These are phyloP conservation scores for Cynara cardunculus DNA, from an alignment of 129 eudicot species.

Conservation along the genomic window DNA sequence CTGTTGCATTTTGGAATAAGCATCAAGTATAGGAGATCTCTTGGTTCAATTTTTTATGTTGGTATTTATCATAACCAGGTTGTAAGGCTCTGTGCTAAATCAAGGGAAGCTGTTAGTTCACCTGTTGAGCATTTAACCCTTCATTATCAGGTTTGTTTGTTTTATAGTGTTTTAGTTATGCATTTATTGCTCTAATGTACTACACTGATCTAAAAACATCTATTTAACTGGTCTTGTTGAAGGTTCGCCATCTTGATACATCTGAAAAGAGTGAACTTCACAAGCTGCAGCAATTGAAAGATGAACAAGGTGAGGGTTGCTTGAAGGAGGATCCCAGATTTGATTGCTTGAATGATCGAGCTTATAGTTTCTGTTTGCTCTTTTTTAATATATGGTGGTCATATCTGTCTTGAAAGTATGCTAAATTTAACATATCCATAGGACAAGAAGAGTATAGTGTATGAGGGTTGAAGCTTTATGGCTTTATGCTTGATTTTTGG, in stretches of 20 bases:
- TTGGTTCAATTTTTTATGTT: background rate
- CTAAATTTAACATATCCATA: background rate
- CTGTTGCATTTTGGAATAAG: background rate
- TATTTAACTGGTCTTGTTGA: conserved; percentile 15
- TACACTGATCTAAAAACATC: background rate
- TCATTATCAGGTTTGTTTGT: conserved; percentile 77
- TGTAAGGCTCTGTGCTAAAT: conserved; percentile 93
- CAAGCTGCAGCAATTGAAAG: conserved; percentile 92
- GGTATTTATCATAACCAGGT: conserved; percentile 38
- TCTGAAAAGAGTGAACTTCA: conserved; percentile 97
- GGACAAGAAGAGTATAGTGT: background rate
- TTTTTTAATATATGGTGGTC: background rate
- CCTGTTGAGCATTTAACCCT: conserved; percentile 96
- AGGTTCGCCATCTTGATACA: conserved; percentile 96
- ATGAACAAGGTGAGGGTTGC: conserved; percentile 70
- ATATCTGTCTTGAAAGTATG: background rate
- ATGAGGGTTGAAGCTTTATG: background rate
- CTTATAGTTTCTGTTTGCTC: background rate
- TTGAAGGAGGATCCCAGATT: background rate
- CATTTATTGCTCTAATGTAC: background rate
- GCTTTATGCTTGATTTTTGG: background rate
- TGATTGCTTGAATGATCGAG: background rate
- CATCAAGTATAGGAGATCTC: background rate
- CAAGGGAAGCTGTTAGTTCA: conserved; percentile 97
- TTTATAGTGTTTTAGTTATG: background rate